These are phyloP conservation scores for Crithidia expoeki DNA, from an alignment of 208 protist species.

Conservation along the genomic window DNA sequence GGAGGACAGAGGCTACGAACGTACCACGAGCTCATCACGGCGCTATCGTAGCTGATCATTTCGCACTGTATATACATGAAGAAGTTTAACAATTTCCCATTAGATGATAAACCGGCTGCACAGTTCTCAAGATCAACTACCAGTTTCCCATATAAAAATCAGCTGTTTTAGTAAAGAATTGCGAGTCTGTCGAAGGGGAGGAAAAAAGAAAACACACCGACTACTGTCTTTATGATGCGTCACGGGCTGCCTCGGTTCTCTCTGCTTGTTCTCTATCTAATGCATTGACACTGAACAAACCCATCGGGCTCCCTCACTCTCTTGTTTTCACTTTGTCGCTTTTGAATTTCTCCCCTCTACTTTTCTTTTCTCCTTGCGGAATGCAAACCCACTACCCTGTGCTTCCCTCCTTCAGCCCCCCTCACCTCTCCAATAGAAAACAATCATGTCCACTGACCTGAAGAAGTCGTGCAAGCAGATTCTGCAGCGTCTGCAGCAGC, in stretches of 20 bases:
- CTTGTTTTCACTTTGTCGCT: neutral
- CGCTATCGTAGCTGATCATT: neutral
- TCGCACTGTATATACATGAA: neutral
- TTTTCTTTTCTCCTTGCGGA: neutral
- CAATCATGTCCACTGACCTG: conserved; percentile 29
- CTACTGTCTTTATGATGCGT: too few species aligned
- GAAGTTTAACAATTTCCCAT: too few species aligned
- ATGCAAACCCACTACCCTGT: neutral
- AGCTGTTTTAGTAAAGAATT: too few species aligned
- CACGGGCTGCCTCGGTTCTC: too few species aligned
- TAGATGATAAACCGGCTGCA: too few species aligned
- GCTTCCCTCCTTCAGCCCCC: neutral
- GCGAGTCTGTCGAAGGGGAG: neutral
- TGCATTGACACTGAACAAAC: too few species aligned
- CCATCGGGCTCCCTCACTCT: too few species aligned
- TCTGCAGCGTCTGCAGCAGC: conserved; percentile 49
- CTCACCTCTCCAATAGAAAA: neutral
- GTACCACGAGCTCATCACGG: conserved; percentile 1
- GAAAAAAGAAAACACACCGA: neutral
- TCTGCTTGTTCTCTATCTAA: too few species aligned
- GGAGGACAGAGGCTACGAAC: conserved; percentile 35
- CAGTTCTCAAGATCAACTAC: too few species aligned
- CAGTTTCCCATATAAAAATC: too few species aligned
- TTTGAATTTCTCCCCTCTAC: neutral
- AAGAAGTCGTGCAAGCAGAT: conserved; percentile 59